These are phyloP conservation scores for Lasiodiplodia gonubiensis DNA, from an alignment of 2,329 filamentous ascomycete genomes.

Conservation along the genomic window DNA sequence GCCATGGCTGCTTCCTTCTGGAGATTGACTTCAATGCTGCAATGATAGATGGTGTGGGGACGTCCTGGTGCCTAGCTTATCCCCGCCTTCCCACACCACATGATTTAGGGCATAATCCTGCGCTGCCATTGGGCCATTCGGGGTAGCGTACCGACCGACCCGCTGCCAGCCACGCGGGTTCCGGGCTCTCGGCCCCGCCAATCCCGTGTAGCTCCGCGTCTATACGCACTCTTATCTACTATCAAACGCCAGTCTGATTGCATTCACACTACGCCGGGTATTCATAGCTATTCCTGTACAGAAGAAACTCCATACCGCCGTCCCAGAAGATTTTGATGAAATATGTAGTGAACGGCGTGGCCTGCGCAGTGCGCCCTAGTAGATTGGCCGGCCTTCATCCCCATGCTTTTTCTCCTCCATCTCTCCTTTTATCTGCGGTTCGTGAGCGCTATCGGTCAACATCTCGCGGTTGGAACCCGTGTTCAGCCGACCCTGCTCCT, in stretches of 20 bases:
- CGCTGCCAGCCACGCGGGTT: neutral
- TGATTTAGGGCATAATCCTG: neutral
- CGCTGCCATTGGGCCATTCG: neutral
- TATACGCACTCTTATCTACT: neutral
- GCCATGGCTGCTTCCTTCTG: neutral
- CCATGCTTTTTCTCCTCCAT: constrained; percentile 48
- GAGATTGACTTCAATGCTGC: neutral
- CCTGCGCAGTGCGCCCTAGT: constrained; percentile 39
- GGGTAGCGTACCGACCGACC: neutral
- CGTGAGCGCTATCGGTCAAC: constrained; percentile 30
- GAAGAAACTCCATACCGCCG: neutral
- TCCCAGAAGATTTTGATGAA: constrained; percentile 25
- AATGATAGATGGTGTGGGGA: no score
- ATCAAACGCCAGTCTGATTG: neutral
- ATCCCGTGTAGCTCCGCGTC: constrained; percentile 4
- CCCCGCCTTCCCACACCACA: neutral
- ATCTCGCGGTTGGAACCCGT: constrained; percentile 35
- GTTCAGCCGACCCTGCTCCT: constrained; percentile 41
- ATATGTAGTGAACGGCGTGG: neutral
- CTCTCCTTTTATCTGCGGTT: constrained; percentile 34
- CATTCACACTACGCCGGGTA: constrained; percentile 15
- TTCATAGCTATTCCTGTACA: constrained; percentile 3
- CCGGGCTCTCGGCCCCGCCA: constrained; percentile 5
- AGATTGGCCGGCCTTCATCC: constrained; percentile 56
- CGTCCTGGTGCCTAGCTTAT: neutral